phyloP scores from a whole-genome alignment of 805 yeast genomes.

The Nakazawaea wyomingensis region DNA sequence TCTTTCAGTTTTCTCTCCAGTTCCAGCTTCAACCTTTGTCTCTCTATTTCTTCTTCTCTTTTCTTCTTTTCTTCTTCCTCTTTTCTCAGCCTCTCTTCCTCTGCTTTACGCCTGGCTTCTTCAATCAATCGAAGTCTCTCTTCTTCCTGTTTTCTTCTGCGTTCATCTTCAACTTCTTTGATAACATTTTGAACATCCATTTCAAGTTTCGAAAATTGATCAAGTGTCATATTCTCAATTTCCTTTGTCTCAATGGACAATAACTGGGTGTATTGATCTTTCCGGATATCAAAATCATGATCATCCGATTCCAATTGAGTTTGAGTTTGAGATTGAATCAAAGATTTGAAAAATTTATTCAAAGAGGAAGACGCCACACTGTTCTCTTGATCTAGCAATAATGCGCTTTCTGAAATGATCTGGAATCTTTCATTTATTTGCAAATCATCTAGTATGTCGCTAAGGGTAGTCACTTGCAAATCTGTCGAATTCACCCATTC shows the following conservation, averaged over 20 bases:
- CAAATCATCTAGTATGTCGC: conserved; percentile 13
- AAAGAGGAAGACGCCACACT: conserved; percentile 7
- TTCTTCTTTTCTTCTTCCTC: conserved; percentile 20
- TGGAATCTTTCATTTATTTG: conserved; percentile 12
- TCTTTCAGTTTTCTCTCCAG: conserved; percentile 16
- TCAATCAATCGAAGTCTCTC: conserved; percentile 17
- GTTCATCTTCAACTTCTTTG: conserved; percentile 13
- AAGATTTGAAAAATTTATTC: background rate
- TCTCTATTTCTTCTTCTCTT: conserved; percentile 19
- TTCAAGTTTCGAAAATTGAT: background rate
- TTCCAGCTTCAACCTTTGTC: conserved; percentile 18
- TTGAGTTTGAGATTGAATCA: background rate
- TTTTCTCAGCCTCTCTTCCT: conserved; percentile 19
- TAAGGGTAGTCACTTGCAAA: background rate
- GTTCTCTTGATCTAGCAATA: background rate
- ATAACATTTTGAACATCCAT: conserved; percentile 5
- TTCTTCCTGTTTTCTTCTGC: conserved; percentile 13
- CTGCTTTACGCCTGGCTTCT: conserved; percentile 20
- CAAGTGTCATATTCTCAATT: background rate
- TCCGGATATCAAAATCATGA: background rate
- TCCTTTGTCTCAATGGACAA: background rate
- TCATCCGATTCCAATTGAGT: background rate
- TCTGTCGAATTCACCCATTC: background rate
- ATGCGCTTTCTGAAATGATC: conserved; percentile 7
- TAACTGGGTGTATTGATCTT: background rate